phyloP scores from a whole-genome alignment of 179 eudicot genomes.

The Beta macrorhiza region DNA sequence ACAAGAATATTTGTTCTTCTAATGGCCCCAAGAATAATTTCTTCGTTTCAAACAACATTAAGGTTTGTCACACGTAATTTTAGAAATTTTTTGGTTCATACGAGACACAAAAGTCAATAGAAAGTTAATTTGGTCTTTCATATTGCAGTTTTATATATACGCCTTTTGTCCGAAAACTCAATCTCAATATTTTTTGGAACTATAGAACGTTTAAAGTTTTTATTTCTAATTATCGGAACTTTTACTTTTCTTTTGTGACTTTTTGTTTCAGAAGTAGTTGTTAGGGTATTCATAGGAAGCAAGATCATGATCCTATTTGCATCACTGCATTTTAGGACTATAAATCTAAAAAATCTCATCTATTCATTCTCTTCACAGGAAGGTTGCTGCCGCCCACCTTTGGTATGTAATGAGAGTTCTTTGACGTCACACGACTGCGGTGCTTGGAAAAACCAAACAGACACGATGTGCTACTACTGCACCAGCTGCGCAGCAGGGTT shows the following conservation, averaged over 20 bases:
- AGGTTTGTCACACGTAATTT: slow-evolving; percentile 4
- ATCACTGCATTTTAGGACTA: background rate
- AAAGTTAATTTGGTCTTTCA: background rate
- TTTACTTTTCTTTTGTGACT: background rate
- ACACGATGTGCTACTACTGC: slow-evolving; percentile 30
- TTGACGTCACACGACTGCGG: slow-evolving; percentile 17
- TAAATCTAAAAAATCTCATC: background rate
- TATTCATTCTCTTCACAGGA: slow-evolving; percentile 5
- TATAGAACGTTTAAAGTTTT: too few species aligned
- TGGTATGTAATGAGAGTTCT: background rate
- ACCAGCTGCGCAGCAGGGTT: slow-evolving; percentile 22
- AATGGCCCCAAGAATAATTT: background rate
- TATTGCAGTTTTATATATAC: too few species aligned
- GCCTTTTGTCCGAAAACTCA: too few species aligned
- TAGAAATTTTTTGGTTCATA: background rate
- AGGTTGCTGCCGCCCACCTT: slow-evolving; percentile 25
- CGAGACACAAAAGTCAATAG: background rate
- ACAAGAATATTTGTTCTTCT: slow-evolving; percentile 13
- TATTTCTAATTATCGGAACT: too few species aligned
- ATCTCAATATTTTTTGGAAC: too few species aligned
- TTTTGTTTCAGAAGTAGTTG: background rate
- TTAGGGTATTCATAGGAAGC: background rate
- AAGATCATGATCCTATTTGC: background rate
- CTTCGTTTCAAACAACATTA: background rate
- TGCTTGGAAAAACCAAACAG: slow-evolving; percentile 2